Percentiles rank a stretch among this genome's conserved stretches.
phyloP scores from a whole-genome alignment of 208 protist genomes.

The Histomonas meleagridis region DNA sequence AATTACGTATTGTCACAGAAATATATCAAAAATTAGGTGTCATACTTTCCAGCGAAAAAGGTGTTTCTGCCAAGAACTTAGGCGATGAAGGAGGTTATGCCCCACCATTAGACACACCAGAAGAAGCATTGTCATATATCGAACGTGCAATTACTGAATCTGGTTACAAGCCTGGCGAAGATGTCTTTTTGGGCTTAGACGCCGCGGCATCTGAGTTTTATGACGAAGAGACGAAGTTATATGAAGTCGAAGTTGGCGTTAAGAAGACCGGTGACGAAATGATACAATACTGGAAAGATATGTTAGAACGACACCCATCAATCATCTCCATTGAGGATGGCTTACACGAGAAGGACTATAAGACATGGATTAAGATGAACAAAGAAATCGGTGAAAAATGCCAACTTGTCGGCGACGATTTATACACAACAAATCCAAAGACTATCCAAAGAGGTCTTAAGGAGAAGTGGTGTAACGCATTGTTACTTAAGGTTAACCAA shows the following conservation, averaged over 20 bases:
- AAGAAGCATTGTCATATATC: constrained; percentile 51
- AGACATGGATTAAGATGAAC: constrained; percentile 40
- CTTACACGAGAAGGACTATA: constrained; percentile 85
- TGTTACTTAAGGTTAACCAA: constrained; percentile 96
- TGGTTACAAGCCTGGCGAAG: constrained; percentile 64
- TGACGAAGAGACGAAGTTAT: constrained; percentile 71
- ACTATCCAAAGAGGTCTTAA: constrained; percentile 75
- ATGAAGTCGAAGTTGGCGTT: constrained; percentile 10
- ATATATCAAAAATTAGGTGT: constrained; percentile 91
- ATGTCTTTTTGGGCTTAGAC: constrained; percentile 94
- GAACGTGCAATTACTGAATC: constrained; percentile 82
- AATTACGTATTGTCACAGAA: constrained; percentile 60
- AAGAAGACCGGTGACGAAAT: constrained; percentile 41
- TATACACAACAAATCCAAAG: constrained; percentile 87
- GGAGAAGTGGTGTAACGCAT: constrained; percentile 76
- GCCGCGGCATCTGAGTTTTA: constrained; percentile 93
- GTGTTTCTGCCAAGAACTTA: constrained; percentile 70
- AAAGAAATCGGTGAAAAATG: constrained; percentile 20
- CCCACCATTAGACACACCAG: constrained; percentile 60
- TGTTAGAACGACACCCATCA: constrained; percentile 42
- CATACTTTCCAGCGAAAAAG: constrained; percentile 84
- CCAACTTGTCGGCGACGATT: constrained; percentile 94
- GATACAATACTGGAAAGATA: constrained; percentile 40
- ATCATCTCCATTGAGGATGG: constrained; percentile 94
- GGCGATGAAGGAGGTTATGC: constrained; percentile 92